These are phyloP conservation scores for Paxillus rubicundulus DNA, from an alignment of 768 basidiomycete species.

Conservation along the genomic window DNA sequence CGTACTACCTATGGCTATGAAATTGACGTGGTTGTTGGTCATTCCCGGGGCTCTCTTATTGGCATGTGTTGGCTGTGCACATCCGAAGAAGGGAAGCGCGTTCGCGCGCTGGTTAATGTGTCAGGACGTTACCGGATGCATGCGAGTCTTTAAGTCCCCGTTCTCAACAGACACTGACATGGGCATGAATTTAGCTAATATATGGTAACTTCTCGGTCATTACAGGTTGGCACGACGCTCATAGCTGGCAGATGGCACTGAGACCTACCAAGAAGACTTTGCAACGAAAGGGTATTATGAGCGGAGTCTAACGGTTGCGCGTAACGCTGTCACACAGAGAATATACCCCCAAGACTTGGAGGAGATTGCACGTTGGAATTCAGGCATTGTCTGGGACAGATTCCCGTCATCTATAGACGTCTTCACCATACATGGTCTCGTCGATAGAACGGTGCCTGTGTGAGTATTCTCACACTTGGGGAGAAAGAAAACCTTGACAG, in stretches of 20 bases:
- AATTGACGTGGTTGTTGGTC: conserved; percentile 69
- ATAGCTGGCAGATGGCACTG: conserved; percentile 17
- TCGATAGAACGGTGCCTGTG: conserved; percentile 67
- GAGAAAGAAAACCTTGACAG: conserved; percentile 1
- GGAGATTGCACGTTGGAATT: conserved; percentile 62
- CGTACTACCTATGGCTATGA: conserved; percentile 59
- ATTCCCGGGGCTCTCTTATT: conserved; percentile 74
- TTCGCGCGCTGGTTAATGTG: conserved; percentile 67
- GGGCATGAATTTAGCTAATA: conserved; percentile 18
- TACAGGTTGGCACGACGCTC: neutral
- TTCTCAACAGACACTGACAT: conserved; percentile 4
- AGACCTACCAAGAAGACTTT: conserved; percentile 49
- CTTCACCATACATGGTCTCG: conserved; percentile 76
- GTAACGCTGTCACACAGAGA: conserved; percentile 49
- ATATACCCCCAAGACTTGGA: conserved; percentile 61
- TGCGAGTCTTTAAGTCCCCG: conserved; percentile 35
- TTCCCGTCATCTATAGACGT: conserved; percentile 67
- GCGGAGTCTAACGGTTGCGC: conserved; percentile 65
- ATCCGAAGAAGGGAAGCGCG: conserved; percentile 52
- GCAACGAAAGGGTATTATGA: conserved; percentile 57
- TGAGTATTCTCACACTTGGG: conserved; percentile 35
- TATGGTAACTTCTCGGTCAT: conserved; percentile 20
- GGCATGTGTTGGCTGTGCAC: conserved; percentile 68
- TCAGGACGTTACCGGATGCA: conserved; percentile 79
- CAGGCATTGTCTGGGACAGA: conserved; percentile 60